phyloP scores from a whole-genome alignment of 2,329 filamentous ascomycete genomes.

The Colletotrichum cereale region DNA sequence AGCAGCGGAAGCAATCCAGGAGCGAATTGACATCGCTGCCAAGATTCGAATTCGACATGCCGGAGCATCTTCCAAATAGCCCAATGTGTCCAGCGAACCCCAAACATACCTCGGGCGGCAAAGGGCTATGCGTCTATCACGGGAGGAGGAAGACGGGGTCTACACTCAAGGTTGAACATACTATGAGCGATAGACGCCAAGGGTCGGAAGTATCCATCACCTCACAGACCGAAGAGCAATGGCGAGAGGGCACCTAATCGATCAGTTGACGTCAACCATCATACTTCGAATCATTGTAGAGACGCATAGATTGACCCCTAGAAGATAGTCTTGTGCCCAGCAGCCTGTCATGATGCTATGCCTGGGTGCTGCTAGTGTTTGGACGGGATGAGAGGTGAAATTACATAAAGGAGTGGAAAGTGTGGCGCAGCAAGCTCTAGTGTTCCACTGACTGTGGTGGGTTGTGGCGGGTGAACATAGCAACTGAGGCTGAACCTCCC shows the following conservation, averaged over 20 bases:
- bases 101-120: constrained; percentile 58
- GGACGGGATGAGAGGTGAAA: neutral
- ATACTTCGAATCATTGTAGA: neutral
- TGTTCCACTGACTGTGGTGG: neutral
- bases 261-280: neutral
- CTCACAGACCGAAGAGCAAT: constrained; percentile 1
- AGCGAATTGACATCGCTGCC: constrained; percentile 36
- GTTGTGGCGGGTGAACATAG: neutral
- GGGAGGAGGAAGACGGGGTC: constrained; percentile 50
- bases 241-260: neutral
- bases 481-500: constrained; percentile 21
- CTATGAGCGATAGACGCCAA: constrained; percentile 29
- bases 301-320: neutral
- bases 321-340: no score
- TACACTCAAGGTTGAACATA: constrained; percentile 15
- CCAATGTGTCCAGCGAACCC: constrained; percentile 65
- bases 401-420: no score
- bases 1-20: constrained; percentile 43
- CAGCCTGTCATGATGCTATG: neutral
- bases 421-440: constrained; percentile 5
- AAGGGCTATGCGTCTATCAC: constrained; percentile 64
- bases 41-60: constrained; percentile 62
- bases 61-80: constrained; percentile 64
- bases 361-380: neutral
- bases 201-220: constrained; percentile 40